These are phyloP conservation scores for Fragilariopsis cylindrus DNA, from an alignment of 108 stramenopile species.

Conservation along the genomic window DNA sequence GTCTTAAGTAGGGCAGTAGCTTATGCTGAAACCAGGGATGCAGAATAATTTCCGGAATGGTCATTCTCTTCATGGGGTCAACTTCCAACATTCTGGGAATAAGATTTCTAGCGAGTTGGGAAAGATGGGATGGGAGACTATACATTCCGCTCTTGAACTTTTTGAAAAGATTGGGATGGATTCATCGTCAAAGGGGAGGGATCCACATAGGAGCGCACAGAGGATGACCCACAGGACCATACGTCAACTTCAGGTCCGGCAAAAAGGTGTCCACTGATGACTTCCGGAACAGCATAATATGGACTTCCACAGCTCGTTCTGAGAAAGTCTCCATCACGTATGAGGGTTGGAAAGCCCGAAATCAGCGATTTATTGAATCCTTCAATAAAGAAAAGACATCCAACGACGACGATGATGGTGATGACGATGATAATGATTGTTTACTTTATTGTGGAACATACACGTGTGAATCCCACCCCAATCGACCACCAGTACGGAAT, in stretches of 20 bases:
- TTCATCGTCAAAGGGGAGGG: slow-evolving; percentile 99
- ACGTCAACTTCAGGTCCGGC: slow-evolving; percentile 99
- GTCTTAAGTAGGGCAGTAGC: slow-evolving; percentile 94
- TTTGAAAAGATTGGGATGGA: slow-evolving; percentile 98
- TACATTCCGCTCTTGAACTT: slow-evolving; percentile 99
- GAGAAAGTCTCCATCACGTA: slow-evolving; percentile 98
- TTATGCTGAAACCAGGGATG: slow-evolving; percentile 99
- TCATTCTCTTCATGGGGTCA: slow-evolving; percentile 98
- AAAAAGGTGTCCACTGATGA: slow-evolving; percentile 96
- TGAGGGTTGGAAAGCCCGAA: slow-evolving; percentile 98
- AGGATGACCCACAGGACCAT: slow-evolving; percentile 99
- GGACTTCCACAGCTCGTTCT: slow-evolving; percentile 97
- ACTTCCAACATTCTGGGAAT: slow-evolving; percentile 99
- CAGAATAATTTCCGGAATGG: slow-evolving; percentile 94
- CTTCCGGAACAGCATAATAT: slow-evolving; percentile 99
- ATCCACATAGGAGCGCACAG: slow-evolving; percentile 97
- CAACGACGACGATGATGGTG: no score
- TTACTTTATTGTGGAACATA: background rate
- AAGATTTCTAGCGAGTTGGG: slow-evolving; percentile 92
- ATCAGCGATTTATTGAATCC: slow-evolving; percentile 96
- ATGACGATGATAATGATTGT: no score
- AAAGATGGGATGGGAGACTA: slow-evolving; percentile 93
- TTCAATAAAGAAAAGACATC: no score
- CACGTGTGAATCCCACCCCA: slow-evolving; percentile 12
- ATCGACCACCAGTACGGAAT: background rate